Percentiles rank a stretch among this genome's conserved stretches.
phyloP scores from a whole-genome alignment of 2,329 filamentous ascomycete genomes.

The Aspergillus tanneri region DNA sequence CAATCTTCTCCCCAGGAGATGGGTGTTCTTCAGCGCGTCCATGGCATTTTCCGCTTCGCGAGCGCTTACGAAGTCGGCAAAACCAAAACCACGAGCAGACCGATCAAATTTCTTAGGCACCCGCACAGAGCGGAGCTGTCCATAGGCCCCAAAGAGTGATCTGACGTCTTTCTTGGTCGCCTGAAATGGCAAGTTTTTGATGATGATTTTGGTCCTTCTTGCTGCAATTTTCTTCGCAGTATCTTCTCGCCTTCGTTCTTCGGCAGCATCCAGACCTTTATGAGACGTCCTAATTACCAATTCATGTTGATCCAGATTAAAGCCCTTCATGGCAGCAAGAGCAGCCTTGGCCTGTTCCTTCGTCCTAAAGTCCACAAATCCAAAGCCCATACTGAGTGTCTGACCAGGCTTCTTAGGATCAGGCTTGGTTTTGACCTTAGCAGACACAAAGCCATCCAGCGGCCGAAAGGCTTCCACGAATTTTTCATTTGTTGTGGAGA shows the following conservation, averaged over 20 bases:
- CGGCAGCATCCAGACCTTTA: constrained; percentile 80
- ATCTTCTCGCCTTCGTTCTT: constrained; percentile 80
- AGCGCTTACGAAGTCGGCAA: constrained; percentile 90
- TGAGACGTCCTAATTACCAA: constrained; percentile 84
- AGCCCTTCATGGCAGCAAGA: constrained; percentile 80
- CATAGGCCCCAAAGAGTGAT: constrained; percentile 82
- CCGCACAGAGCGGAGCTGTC: constrained; percentile 85
- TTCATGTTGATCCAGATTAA: constrained; percentile 81
- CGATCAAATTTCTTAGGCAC: constrained; percentile 94
- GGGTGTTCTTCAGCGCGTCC: constrained; percentile 86
- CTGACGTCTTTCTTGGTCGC: constrained; percentile 89
- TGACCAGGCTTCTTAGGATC: constrained; percentile 89
- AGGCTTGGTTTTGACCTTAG: constrained; percentile 86
- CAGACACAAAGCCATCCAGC: constrained; percentile 84
- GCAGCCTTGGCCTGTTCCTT: constrained; percentile 78
- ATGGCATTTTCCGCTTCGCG: constrained; percentile 89
- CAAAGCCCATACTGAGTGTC: constrained; percentile 93
- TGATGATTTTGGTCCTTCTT: constrained; percentile 85
- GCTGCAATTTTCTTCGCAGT: constrained; percentile 74
- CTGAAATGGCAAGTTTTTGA: constrained; percentile 98
- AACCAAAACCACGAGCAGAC: constrained; percentile 87
- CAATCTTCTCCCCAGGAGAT: constrained; percentile 83
- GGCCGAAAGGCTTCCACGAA: constrained; percentile 76
- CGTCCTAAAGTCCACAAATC: constrained; percentile 84
- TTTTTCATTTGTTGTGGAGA: constrained; percentile 74